Conservation (phyloP, 2,329 filamentous ascomycete genomes). For the Drechmeria coniospora region DNA sequence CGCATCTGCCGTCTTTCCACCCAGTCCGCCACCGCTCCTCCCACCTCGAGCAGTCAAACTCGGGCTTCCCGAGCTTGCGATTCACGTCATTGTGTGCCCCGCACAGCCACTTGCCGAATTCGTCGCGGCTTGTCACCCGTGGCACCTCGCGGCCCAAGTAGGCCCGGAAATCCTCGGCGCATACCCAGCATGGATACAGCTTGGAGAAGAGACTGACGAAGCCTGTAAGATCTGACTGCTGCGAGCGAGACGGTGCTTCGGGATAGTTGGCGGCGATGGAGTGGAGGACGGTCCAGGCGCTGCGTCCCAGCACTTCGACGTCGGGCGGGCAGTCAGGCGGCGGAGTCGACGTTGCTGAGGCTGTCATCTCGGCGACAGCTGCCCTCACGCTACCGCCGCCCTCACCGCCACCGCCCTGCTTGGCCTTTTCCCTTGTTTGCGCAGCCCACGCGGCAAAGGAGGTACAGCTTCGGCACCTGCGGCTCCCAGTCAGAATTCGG, state of each 20-base stretch:
- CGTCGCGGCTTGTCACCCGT: slow-evolving; percentile 39
- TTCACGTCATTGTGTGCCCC: slow-evolving; percentile 82
- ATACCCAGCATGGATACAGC: slow-evolving; percentile 91
- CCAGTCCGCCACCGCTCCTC: slow-evolving; percentile 90
- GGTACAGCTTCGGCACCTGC: slow-evolving; percentile 19
- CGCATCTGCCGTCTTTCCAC: slow-evolving; percentile 56
- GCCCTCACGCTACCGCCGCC: slow-evolving; percentile 6
- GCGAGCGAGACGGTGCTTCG: slow-evolving; percentile 42
- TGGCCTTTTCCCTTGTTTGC: slow-evolving; percentile 13
- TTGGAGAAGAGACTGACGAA: slow-evolving; percentile 74
- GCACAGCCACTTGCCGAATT: slow-evolving; percentile 73
- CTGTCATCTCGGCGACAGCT: slow-evolving; percentile 12
- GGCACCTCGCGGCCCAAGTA: slow-evolving; percentile 67
- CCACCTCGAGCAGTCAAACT: slow-evolving; percentile 83
- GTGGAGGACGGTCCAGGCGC: slow-evolving; percentile 88
- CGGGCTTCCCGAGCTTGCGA: slow-evolving; percentile 73
- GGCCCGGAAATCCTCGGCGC: slow-evolving; percentile 75
- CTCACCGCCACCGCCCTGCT: slow-evolving; percentile 3
- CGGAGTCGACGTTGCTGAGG: slow-evolving; percentile 19
- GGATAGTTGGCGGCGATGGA: slow-evolving; percentile 83
- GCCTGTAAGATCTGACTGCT: slow-evolving; percentile 61
- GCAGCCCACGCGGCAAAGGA: slow-evolving; percentile 14
- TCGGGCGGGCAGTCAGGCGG: slow-evolving; percentile 72
- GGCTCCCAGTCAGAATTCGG: slow-evolving; percentile 1
- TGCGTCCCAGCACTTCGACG: slow-evolving; percentile 71